Evolutionary conservation across 1,284 basidiomycete genomes (phyloP).

Genomic region (Pulchroboletus neoregius): DNA sequence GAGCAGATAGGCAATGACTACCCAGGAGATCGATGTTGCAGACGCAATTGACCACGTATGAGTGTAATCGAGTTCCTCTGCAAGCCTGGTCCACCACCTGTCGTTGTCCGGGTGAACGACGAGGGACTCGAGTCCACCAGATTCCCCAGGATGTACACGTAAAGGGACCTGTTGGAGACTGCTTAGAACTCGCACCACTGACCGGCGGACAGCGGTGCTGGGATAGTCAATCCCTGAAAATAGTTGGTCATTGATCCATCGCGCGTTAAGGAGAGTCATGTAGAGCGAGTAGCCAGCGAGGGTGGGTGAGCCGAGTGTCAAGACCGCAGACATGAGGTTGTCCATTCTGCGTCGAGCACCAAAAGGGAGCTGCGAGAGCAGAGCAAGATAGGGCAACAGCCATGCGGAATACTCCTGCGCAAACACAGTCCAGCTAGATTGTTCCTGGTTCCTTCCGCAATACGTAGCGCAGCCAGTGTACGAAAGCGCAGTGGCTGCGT

Average conservation of each 20-base stretch:
- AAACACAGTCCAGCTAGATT: constrained; percentile 38
- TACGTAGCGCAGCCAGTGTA: constrained; percentile 29
- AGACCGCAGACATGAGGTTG: constrained; percentile 30
- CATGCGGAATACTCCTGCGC: constrained; percentile 41
- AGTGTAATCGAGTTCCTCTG: constrained; percentile 26
- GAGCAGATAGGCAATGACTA: constrained; percentile 41
- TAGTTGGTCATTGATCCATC: constrained; percentile 26
- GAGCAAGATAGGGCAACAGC: constrained; percentile 44
- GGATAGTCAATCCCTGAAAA: constrained; percentile 25
- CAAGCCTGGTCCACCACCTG: constrained; percentile 28
- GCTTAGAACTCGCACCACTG: constrained; percentile 24
- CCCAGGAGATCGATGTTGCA: constrained; percentile 39
- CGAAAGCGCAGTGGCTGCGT: constrained; percentile 13
- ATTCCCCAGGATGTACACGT: constrained; percentile 22
- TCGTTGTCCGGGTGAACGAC: constrained; percentile 34
- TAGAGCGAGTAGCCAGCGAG: constrained; percentile 34
- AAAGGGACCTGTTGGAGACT: constrained; percentile 33
- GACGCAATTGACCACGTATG: constrained; percentile 41
- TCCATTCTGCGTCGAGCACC: constrained; percentile 29
- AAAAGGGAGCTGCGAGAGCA: constrained; percentile 43
- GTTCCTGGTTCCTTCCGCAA: constrained; percentile 32
- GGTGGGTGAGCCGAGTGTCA: constrained; percentile 34
- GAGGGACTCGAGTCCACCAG: constrained; percentile 29
- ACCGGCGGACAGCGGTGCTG: constrained; percentile 9
- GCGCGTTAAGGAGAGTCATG: constrained; percentile 31